phyloP scores from a whole-genome alignment of 805 yeast genomes.

The Saccharomycopsis malanga region DNA sequence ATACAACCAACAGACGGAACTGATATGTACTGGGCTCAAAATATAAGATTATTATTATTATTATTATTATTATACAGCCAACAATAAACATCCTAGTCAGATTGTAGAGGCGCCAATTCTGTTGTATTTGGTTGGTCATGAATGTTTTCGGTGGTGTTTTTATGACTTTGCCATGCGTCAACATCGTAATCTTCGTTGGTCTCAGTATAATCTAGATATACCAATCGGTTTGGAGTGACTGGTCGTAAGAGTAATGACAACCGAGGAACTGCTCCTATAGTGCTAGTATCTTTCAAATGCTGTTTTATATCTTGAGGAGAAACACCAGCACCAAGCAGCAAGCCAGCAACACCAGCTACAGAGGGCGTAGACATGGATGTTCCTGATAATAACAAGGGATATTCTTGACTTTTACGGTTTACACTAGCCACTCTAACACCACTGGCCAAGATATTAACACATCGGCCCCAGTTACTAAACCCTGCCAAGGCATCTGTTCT shows the following conservation, averaged over 20 bases:
- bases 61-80: no score
- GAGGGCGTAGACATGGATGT: conserved; percentile 80
- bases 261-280: conserved; percentile 41
- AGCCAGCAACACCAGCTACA: conserved; percentile 59
- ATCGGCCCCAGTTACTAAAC: conserved; percentile 90
- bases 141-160: no score
- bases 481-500: conserved; percentile 58
- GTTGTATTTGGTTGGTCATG: no score
- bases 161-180: no score
- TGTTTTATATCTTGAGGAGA: conserved; percentile 35
- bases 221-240: conserved; percentile 56
- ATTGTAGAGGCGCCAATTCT: no score
- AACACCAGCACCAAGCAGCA: conserved; percentile 47
- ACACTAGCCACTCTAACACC: conserved; percentile 52
- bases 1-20: no score
- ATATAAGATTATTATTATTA: no score
- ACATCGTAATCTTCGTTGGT: no score
- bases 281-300: conserved; percentile 39
- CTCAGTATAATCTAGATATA: conserved; percentile 22
- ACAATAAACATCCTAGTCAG: no score
- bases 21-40: no score
- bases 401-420: conserved; percentile 19
- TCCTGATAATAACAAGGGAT: conserved; percentile 46
- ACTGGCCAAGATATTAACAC: conserved; percentile 81
- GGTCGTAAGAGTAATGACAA: conserved; percentile 40